Evolutionary conservation across 345 rosid genomes (phyloP).

Genomic region (Populus pruinosa): DNA sequence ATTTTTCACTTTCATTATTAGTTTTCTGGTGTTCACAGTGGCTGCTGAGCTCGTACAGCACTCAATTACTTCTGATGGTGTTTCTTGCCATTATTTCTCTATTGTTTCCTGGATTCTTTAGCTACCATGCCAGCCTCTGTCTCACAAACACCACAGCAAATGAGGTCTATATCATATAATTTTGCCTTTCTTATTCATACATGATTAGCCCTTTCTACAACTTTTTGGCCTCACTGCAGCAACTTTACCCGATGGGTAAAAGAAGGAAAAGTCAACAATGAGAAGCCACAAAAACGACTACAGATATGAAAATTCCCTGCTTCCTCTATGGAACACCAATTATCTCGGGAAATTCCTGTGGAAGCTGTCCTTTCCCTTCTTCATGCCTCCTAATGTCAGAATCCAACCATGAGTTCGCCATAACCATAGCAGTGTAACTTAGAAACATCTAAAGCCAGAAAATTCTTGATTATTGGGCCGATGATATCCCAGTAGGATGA

Average conservation of each 20-base stretch:
- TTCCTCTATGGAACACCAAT: no score
- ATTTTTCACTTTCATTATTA: not conserved
- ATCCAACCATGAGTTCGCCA: no score
- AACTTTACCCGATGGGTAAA: not conserved
- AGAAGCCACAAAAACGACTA: no score
- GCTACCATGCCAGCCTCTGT: conserved; percentile 74
- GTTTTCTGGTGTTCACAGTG: conserved; percentile 52
- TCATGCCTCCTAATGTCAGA: no score
- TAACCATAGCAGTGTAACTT: no score
- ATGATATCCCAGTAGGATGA: conserved; percentile 23
- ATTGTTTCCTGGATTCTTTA: conserved; percentile 78
- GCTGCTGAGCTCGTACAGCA: conserved; percentile 78
- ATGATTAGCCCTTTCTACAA: not conserved
- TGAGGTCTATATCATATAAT: conserved; percentile 42
- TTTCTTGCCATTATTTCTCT: conserved; percentile 78
- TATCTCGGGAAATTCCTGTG: no score
- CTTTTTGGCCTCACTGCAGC: not conserved
- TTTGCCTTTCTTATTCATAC: not conserved
- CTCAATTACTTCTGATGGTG: conserved; percentile 80
- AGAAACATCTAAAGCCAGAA: no score
- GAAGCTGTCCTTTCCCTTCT: no score
- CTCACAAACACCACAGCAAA: conserved; percentile 84
- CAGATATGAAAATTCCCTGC: no score
- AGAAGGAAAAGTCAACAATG: no score
- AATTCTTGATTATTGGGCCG: no score